Evolutionary conservation across 2,329 filamentous ascomycete genomes (phyloP).

Genomic region (Arthrobotrys entomopaga): DNA sequence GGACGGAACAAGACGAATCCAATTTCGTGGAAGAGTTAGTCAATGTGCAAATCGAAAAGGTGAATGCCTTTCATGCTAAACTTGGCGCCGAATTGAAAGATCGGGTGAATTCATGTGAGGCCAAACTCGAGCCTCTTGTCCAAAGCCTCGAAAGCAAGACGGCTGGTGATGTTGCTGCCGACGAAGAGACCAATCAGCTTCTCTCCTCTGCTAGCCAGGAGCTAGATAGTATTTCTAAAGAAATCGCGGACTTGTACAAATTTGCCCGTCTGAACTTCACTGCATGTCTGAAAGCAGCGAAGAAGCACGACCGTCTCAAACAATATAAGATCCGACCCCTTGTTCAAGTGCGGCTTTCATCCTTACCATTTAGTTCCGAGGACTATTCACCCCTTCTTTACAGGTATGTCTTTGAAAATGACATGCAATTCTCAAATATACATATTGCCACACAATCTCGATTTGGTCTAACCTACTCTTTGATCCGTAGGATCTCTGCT

Average conservation of each 20-base stretch:
- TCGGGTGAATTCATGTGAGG: constrained; percentile 76
- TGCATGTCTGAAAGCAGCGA: constrained; percentile 95
- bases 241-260: constrained; percentile 91
- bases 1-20: constrained; percentile 95
- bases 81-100: constrained; percentile 85
- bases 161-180: constrained; percentile 49
- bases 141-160: constrained; percentile 60
- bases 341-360: constrained; percentile 87
- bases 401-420: constrained; percentile 62
- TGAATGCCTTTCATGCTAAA: constrained; percentile 85
- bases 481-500: constrained; percentile 73
- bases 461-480: constrained; percentile 1
- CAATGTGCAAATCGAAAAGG: constrained; percentile 94
- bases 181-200: constrained; percentile 63
- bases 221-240: constrained; percentile 86
- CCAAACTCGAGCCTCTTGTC: constrained; percentile 71
- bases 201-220: constrained; percentile 74
- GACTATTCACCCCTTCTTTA: constrained; percentile 90
- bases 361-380: constrained; percentile 93
- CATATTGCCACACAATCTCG: background rate
- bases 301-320: constrained; percentile 93
- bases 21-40: constrained; percentile 94
- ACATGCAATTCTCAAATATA: background rate
- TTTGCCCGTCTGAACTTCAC: constrained; percentile 98
- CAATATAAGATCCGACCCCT: constrained; percentile 91